Base-by-base conservation (phyloP, 768 basidiomycete species). In the Pleurotus platypus region DNA sequence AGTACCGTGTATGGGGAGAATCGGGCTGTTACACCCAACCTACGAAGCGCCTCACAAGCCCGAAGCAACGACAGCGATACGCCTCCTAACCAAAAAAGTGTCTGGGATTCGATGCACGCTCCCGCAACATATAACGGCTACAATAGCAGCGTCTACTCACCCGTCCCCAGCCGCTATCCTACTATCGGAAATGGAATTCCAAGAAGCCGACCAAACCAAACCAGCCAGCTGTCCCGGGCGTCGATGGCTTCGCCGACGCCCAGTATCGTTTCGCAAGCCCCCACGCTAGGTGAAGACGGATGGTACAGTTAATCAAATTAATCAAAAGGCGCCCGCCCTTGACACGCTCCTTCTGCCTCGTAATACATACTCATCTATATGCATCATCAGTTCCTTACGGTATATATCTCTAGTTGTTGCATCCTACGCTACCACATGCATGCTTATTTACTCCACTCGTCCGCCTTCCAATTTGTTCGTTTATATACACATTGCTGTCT, bases 101-200 rank as follows among this genome's bases (percentile, higher is more conserved):
- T 91, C 11, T 84, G 86, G 80, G 85, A 90, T 63, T 92, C 91
- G 1, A 90, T 80, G 68, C 78, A 82, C 57, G 77, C 79, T 7
- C 78, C 79, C 16, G 65, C 65, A 8, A 68, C 57, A 40, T 63
- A 60, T 60, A 72, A 66, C 46, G 66, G 65, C 18, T 54, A 54
- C 24, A 54, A 3, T 8, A 16, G 62, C 30, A 64, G 66, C 16
- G 65, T 73, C 20, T 72, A 71, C 58, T 70, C 73, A 8, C 67
- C 74, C 22, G 56, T 58, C 4, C 62, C 66, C 22, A 67, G 69
- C 57, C 74, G 71, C 42, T 78, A 78, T 58, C 64, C 72, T 20
- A 60, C 66, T 47, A 63, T 73, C 37, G 71, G 68, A 35, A 37
- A 55, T 37, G 65, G 71, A 9, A 71, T 73, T 38, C 73, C 74